A percentile compares a stretch with the other conserved stretches of the same genome.
phyloP scores from a whole-genome alignment of 441 rosid genomes.

The Syzygium malaccense region DNA sequence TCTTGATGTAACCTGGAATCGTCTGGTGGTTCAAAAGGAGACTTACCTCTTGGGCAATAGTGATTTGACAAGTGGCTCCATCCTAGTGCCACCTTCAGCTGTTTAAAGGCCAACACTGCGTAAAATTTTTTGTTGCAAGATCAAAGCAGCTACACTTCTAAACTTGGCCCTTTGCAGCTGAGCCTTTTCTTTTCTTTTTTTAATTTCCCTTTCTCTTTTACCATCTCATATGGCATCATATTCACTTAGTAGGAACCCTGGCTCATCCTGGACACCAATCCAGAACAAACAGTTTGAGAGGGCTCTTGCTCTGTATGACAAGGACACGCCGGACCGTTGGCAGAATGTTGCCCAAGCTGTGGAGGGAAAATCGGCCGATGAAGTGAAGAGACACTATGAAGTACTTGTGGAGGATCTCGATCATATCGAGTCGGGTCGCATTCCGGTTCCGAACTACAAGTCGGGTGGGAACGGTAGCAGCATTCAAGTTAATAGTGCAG shows the following conservation, averaged over 20 bases:
- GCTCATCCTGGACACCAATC: background rate
- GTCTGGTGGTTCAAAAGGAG: background rate
- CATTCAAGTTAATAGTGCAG: background rate
- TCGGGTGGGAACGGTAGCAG: background rate
- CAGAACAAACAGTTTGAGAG: conserved; percentile 15
- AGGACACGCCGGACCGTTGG: conserved; percentile 5
- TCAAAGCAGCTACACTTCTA: background rate
- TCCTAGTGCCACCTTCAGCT: background rate
- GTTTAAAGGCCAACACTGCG: background rate
- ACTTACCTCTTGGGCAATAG: background rate
- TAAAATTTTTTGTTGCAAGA: background rate
- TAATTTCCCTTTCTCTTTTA: background rate
- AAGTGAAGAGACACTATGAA: background rate
- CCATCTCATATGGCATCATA: background rate
- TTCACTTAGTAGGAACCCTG: background rate
- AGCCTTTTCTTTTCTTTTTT: background rate
- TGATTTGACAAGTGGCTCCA: background rate
- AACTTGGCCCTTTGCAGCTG: background rate
- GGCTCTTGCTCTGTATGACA: conserved; percentile 3
- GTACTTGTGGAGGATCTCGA: background rate
- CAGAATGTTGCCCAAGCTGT: conserved; percentile 5
- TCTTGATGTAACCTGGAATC: background rate
- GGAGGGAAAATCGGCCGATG: conserved; percentile 3
- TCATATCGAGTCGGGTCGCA: conserved; percentile 2
- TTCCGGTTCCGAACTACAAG: conserved; percentile 1